Evolutionary conservation across 139 green algal genomes (phyloP).

Genomic region (Parachlorella kessleri): DNA sequence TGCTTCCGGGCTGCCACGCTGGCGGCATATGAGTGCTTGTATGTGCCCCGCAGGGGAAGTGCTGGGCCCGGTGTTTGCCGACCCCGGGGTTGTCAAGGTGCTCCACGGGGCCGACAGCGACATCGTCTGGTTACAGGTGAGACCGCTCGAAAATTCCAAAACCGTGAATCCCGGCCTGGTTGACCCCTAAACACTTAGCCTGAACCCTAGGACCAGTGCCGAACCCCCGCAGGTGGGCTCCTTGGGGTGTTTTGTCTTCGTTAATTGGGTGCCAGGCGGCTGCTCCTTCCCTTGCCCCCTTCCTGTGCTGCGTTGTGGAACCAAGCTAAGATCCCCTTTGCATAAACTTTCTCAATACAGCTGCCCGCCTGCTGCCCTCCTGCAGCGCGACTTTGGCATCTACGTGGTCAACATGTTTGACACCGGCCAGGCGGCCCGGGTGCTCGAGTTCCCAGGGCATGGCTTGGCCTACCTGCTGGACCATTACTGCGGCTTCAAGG

Average conservation of each 20-base stretch:
- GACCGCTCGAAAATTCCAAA: no score
- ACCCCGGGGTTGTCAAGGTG: conserved; percentile 83
- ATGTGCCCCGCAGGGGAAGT: conserved; percentile 32
- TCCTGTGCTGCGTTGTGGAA: no score
- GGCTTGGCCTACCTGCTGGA: conserved; percentile 85
- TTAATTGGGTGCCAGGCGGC: no score
- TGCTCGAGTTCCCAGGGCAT: conserved; percentile 31
- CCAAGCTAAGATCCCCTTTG: no score
- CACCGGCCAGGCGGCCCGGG: conserved; percentile 79
- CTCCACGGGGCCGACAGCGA: conserved; percentile 90
- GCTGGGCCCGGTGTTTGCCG: conserved; percentile 70
- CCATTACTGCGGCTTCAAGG: conserved; percentile 65
- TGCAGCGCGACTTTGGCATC: conserved; percentile 94
- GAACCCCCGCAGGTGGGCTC: no score
- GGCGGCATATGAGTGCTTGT: not conserved
- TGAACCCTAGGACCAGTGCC: no score
- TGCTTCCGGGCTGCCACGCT: not conserved
- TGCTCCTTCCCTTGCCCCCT: no score
- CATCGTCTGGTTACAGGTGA: conserved; percentile 83
- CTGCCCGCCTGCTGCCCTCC: no score
- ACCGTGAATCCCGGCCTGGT: no score
- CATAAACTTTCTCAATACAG: no score
- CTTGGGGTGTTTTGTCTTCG: no score
- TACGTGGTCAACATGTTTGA: conserved; percentile 97
- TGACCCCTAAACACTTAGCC: no score